Conservation (phyloP, 495 filamentous ascomycete genomes). For the Bombardia bombarda region DNA sequence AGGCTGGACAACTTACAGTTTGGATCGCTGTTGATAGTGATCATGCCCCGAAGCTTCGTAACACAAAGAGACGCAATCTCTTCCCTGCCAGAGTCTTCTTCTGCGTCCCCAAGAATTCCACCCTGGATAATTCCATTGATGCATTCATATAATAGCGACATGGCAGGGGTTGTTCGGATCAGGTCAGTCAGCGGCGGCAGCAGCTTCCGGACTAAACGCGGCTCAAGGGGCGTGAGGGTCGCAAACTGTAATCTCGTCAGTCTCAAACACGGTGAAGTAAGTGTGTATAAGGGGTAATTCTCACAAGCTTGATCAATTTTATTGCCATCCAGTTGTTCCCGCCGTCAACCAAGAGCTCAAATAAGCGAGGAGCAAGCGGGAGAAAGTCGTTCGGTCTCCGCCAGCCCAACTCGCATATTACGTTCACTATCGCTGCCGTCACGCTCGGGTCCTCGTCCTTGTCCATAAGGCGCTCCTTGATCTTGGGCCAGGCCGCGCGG, state of each 20-base stretch:
- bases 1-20: conserved; percentile 56
- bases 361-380: conserved; percentile 81
- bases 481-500: conserved; percentile 88
- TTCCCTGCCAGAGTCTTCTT: conserved; percentile 69
- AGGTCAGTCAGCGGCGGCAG: conserved; percentile 87
- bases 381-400: conserved; percentile 89
- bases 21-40: conserved; percentile 83
- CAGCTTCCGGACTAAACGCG: conserved; percentile 84
- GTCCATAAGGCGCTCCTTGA: conserved; percentile 90
- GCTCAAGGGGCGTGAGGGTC: conserved; percentile 86
- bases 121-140: conserved; percentile 98
- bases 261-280: background rate
- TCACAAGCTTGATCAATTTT: conserved; percentile 91
- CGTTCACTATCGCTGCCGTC: conserved; percentile 90
- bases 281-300: conserved; percentile 16
- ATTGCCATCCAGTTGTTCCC: conserved; percentile 99
- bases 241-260: conserved; percentile 63
- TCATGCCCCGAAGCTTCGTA: conserved; percentile 86
- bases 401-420: conserved; percentile 94
- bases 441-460: conserved; percentile 85
- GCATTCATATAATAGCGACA: conserved; percentile 95
- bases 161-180: conserved; percentile 88
- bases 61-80: conserved; percentile 94
- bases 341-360: conserved; percentile 83
- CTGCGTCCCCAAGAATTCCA: conserved; percentile 75